These are phyloP conservation scores for Penicillium sp. DNA, from an alignment of 2,329 filamentous ascomycete genomes.

Conservation along the genomic window DNA sequence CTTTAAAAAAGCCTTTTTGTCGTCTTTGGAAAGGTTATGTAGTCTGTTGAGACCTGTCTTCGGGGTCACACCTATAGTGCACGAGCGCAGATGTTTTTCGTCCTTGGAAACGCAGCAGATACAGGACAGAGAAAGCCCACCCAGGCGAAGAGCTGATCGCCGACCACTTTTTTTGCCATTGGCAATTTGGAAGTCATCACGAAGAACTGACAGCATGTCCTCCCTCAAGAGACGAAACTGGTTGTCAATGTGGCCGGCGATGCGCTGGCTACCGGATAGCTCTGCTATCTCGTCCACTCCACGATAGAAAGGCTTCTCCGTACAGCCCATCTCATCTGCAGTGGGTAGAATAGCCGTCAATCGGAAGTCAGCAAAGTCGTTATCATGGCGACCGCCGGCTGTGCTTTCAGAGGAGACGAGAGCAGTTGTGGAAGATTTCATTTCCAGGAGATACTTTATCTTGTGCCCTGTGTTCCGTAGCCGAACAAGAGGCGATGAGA, in stretches of 20 bases:
- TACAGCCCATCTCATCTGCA: constrained; percentile 61
- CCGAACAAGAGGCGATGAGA: constrained; percentile 28
- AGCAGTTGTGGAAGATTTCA: constrained; percentile 20
- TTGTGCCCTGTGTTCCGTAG: constrained; percentile 43
- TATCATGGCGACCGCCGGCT: constrained; percentile 72
- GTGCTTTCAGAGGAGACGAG: constrained; percentile 4
- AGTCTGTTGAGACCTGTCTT: constrained; percentile 50
- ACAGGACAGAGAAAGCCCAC: constrained; percentile 34
- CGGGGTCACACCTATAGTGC: constrained; percentile 46
- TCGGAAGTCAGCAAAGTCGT: constrained; percentile 65
- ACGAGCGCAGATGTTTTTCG: constrained; percentile 26
- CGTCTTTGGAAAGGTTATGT: constrained; percentile 20
- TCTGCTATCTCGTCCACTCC: constrained; percentile 53
- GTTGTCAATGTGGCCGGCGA: constrained; percentile 63
- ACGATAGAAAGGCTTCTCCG: constrained; percentile 57
- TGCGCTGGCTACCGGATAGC: constrained; percentile 37
- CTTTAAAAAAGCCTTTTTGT: constrained; percentile 50
- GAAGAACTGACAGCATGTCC: constrained; percentile 68
- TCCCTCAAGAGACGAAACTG: constrained; percentile 72
- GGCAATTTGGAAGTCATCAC: constrained; percentile 59
- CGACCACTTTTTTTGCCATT: constrained; percentile 52
- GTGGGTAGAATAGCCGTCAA: constrained; percentile 67
- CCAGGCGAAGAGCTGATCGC: constrained; percentile 42
- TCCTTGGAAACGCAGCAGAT: constrained; percentile 40
- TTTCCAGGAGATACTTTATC: constrained; percentile 42